Conservation (phyloP, 495 filamentous ascomycete species). For the Terfezia claveryi region DNA sequence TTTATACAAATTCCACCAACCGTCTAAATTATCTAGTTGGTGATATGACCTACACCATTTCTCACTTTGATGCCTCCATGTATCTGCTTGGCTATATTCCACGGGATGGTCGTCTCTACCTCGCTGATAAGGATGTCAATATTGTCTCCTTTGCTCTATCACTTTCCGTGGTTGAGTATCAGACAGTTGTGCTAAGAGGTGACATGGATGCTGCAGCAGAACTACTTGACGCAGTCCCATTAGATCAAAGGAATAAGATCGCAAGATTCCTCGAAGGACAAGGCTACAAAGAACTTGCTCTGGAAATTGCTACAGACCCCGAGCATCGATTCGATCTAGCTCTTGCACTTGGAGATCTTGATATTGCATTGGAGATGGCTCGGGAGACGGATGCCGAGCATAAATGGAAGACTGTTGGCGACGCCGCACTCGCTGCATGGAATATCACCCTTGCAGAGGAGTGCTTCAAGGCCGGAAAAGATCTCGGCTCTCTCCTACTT, state of each 20-base stretch:
- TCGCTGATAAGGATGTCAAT: conserved; percentile 84
- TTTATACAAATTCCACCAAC: conserved; percentile 94
- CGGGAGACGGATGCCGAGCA: conserved; percentile 69
- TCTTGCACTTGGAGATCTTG: conserved; percentile 57
- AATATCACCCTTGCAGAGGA: conserved; percentile 71
- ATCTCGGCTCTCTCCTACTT: conserved; percentile 70
- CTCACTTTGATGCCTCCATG: conserved; percentile 86
- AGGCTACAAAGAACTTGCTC: conserved; percentile 81
- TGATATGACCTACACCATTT: conserved; percentile 95
- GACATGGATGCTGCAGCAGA: conserved; percentile 84
- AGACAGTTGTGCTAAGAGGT: conserved; percentile 84
- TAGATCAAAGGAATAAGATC: conserved; percentile 89
- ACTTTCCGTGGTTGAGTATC: conserved; percentile 86
- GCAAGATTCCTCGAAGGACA: conserved; percentile 95
- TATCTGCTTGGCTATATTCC: conserved; percentile 91
- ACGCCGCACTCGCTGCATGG: conserved; percentile 72
- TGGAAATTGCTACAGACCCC: conserved; percentile 86
- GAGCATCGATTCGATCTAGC: conserved; percentile 96
- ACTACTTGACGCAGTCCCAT: conserved; percentile 56
- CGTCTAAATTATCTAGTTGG: conserved; percentile 95
- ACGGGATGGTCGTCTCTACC: conserved; percentile 76
- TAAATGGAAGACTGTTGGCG: conserved; percentile 92
- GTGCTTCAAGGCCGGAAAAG: conserved; percentile 76
- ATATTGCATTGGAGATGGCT: conserved; percentile 69
- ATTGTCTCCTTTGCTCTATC: conserved; percentile 81